Base-by-base conservation (phyloP, 441 rosid genomes). In the Hura crepitans region DNA sequence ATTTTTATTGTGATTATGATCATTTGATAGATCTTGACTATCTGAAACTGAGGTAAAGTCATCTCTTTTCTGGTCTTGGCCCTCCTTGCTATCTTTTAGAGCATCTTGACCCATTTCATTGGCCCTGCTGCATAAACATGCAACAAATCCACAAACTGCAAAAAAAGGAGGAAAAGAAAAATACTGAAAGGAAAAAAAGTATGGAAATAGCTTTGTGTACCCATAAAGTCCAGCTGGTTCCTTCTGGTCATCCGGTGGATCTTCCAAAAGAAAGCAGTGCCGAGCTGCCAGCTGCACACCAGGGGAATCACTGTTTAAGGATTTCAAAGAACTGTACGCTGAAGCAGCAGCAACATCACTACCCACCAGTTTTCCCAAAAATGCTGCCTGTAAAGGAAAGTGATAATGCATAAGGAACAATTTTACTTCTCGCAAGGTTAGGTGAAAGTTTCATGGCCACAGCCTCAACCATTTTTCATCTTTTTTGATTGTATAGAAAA, bases 181-280 rank as follows among this genome's bases (percentile, higher is more conserved):
- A n/a, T n/a, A n/a, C n/a, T 14, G 61, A 53, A 23, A n/a, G n/a
- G n/a, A n/a, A n/a, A n/a, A 9, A 5, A 74, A 71, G 66, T 37
- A 33, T 42, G 23, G 42, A 43, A 15, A 76, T 11, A 74, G 35
- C 54, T 61, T 63, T 17, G 62, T 83, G 64, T 79, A 94, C 98
- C 97, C 79, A 69, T 82, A 86, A 64, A 82, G 75, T 72, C 37
- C 79, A 71, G 72, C 42, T 74, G 70, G 73, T 68, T 84, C 90
- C 79, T 86, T 85, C 80, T 65, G 78, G 67, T 79, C 76, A 79
- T 81, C 89, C 25, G 95, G 97, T 57, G 97, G 91, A 80, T 92
- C 97, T 82, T 92, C 96, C 86, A 95, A 84, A 73, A 89, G 74
- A 84, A 85, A 90, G 85, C 97, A 92, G 76, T 95, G 96, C 80